Base-by-base conservation (phyloP, 208 protist genomes). In the Entamoeba histolytica region DNA sequence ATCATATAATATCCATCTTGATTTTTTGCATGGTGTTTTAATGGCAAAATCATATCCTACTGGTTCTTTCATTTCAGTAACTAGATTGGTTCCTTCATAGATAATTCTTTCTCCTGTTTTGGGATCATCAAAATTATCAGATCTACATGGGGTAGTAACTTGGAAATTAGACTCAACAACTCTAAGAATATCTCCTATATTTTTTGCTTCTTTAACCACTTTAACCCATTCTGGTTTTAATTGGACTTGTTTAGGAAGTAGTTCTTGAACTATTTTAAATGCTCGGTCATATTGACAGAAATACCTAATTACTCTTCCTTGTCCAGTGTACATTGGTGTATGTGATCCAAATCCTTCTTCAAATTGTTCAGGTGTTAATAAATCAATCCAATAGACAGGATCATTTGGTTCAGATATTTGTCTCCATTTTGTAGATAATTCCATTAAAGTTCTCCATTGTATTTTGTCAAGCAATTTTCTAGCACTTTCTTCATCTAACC, bases 321-420 rank as follows among this genome's bases (percentile, higher is more conserved):
- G 95, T 6, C 95, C 95, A 5, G 95, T 96, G 8, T 96, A 50
- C 7, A 96, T 93, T 17, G 95, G 95, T 1, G 95, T 96, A 52
- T 96, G 95, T 12, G 94, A 96, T 28, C 95, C 95, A 49, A 96
- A 96, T 47, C 95, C 95, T 93, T 96, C 95, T n/a, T 61, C n/a
- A 51, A 96, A 96, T 78, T 96, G 95, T 52, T 96, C 94, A 19
- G 69, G 49, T 57, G 91, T 96, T 17, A 96, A 95, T 14, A 94
- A 28, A 91, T 96, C 95, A 8, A 96, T 94, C 95, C 95, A 96
- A 94, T 94, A 96, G 10, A 96, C 95, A 12, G 92, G 93, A 6
- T 94, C 94, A 44, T 94, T 94, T 7, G 94, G 94, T 92, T 96
- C 95, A 0, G 95, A 96, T 31, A 96, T 92, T 69, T 96, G 95